Base-by-base conservation (phyloP, 2,329 filamentous ascomycete genomes). In the Claviceps citrina region DNA sequence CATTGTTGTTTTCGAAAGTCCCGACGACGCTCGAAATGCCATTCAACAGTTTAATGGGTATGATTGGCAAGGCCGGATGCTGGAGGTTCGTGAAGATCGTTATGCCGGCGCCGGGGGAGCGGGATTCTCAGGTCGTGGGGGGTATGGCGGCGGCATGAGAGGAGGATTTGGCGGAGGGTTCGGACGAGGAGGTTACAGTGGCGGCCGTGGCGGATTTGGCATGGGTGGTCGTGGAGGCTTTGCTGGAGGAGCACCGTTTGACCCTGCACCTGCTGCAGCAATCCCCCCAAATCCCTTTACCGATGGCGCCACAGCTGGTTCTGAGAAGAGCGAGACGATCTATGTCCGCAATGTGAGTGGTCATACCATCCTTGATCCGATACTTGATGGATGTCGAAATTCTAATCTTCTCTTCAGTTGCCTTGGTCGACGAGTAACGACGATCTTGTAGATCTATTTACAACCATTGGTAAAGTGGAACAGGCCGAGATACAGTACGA, bases 401-500 rank as follows among this genome's bases (percentile, higher is more conserved):
- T 26, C 46, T 55, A 42, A 54, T 18, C 5, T 39, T 54, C 46
- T 27, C 37, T 35, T 31, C 53, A 94, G 87, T 76, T 98, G 47
- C 91, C 91, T 10, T 98, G 91, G 91, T 96, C 91, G 22, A 98
- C 91, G 13, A 95, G 87, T 67, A 96, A 98, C 56, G 91, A 98
- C 47, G 91, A 98, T 60, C 69, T 98, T 20, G 77, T 96, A 42
- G 91, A 98, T 59, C 73, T 98, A 16, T 98, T 98, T 68, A 87
- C 83, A 15, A 98, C 91, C 9, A 98, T 98, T 54, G 91, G 91
- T 47, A 94, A 94, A 61, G 91, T 98, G 44, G 86, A 95, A 54
- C 86, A 91, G 53, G 91, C 91, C n/a, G 91, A 98, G 64, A 96
- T 98, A 42, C 91, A 98, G 63, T 96, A 98, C 56, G 91, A 98